Evolutionary conservation across 495 filamentous ascomycete genomes (phyloP), one percentile per base, ranked within the genome.

Genomic region (Trypethelium eluteriae): DNA sequence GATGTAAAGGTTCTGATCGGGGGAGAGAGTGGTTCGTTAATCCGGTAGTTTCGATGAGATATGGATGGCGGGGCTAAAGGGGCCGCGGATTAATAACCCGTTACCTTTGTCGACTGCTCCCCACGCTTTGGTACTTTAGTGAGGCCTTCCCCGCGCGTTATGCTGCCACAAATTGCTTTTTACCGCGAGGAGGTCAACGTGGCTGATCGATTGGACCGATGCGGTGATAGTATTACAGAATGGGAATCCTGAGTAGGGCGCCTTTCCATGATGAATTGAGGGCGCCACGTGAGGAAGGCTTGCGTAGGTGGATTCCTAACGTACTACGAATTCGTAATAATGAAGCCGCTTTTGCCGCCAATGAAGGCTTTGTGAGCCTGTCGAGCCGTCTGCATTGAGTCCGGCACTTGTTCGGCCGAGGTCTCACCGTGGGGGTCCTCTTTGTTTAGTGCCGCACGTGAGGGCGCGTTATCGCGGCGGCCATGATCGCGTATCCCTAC

Each of bases 291-390:
- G 53, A 35, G 5, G 11, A 5, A 18, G 2, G 5, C 18, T n/a
- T 35, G 32, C 3, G 11, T 11, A 6, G 32, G 1, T 36, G 34
- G n/a, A 11, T n/a, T 59, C 53, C 53, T 59, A 25, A 25, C 25
- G 25, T 25, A 1, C 25, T 25, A 1, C 25, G 25, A 25, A 25
- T 25, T 25, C 25, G 25, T 25, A 25, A 25, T 25, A 25, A 25
- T 25, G 11, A 53, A 14, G 49, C 49, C 49, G 49, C 49, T n/a
- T 25, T 53, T 53, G 49, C 49, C 49, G 49, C 49, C n/a, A 44
- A 25, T 25, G 25, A 25, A 25, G 25, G 25, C 25, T 25, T 25
- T 25, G 25, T 25, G 25, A 25, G 25, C 25, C 25, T 25, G 25
- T 25, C 25, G 25, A 25, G 25, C 25, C 25, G 25, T 25, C 25